Base-by-base conservation (phyloP, 108 stramenopile genomes). In the Thalassiosira profunda region DNA sequence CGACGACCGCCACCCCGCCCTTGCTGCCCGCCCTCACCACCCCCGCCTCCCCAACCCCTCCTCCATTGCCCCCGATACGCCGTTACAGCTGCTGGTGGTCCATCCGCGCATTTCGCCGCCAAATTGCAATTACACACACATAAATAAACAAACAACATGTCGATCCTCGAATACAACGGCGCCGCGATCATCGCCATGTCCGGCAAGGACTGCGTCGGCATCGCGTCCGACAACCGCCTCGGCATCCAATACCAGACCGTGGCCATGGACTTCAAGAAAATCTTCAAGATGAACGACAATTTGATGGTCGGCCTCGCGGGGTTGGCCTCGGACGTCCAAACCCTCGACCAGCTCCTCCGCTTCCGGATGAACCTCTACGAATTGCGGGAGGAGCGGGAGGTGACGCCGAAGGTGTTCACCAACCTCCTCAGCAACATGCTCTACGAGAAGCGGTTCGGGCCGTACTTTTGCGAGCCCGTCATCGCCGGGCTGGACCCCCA, bases 81-180 rank as follows among this genome's bases (percentile, higher is more conserved):
- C 11, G 38, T 14, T n/a, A n/a, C n/a, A n/a, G n/a, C n/a, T n/a
- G n/a, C n/a, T n/a, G n/a, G n/a, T n/a, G n/a, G n/a, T n/a, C n/a
- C n/a, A n/a, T n/a, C n/a, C n/a, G n/a, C n/a, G n/a, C n/a, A n/a
- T n/a, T n/a, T n/a, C n/a, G n/a, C n/a, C n/a, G n/a, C n/a, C n/a
- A n/a, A n/a, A n/a, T n/a, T n/a, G n/a, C n/a, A n/a, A n/a, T n/a
- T n/a, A n/a, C n/a, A n/a, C n/a, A n/a, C n/a, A n/a, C n/a, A n/a
- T n/a, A n/a, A n/a, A n/a, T n/a, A 36, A 33, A 30, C 56, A 57
- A 15, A 10, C 5, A 87, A 12, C 35, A 93, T 92, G 99, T 99
- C 99, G n/a, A 98, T 98, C 68, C 74, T 98, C 37, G 92, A 94
- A 83, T 97, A 98, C 83, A 99, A 99, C 76, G 99, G 99, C 37